Percentiles rank a stretch among this genome's conserved stretches.
Evolutionary conservation across 352 stramenopile species (phyloP).

Genomic region (Pythium vanterpoolii): DNA sequence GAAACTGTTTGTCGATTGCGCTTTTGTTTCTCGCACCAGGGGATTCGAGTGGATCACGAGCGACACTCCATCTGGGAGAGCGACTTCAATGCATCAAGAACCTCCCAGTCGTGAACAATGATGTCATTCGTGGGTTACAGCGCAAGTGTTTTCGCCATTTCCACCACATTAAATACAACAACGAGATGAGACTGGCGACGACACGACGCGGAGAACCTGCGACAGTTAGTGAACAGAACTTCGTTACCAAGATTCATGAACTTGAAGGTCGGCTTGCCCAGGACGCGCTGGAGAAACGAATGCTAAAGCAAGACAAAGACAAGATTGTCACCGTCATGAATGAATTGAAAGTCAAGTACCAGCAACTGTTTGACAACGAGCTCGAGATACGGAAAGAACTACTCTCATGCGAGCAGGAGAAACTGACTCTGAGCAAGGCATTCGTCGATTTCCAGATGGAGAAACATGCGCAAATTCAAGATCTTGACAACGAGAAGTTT

Average conservation of each 20-base stretch:
- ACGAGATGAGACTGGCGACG: too few relatives aligned
- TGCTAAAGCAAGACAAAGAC: slow-evolving; percentile 54
- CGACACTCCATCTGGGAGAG: slow-evolving; percentile 35
- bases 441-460: slow-evolving; percentile 68
- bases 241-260: slow-evolving; percentile 35
- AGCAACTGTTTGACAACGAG: slow-evolving; percentile 59
- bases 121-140: slow-evolving; percentile 45
- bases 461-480: slow-evolving; percentile 34
- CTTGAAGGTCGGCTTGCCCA: slow-evolving; percentile 38
- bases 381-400: slow-evolving; percentile 55
- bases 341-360: slow-evolving; percentile 57
- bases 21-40: slow-evolving; percentile 36
- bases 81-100: slow-evolving; percentile 32
- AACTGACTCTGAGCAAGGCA: slow-evolving; percentile 59
- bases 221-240: slow-evolving; percentile 5
- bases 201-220: background rate
- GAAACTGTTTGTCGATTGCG: slow-evolving; percentile 49
- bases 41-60: slow-evolving; percentile 37
- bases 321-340: slow-evolving; percentile 31
- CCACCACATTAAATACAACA: background rate
- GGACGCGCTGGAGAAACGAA: slow-evolving; percentile 36
- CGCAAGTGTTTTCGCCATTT: slow-evolving; percentile 26
- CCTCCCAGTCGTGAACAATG: slow-evolving; percentile 56
- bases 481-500: slow-evolving; percentile 57
- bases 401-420: slow-evolving; percentile 60